These are phyloP conservation scores for Terana coerulea DNA, from an alignment of 768 basidiomycete genomes.

Conservation along the genomic window DNA sequence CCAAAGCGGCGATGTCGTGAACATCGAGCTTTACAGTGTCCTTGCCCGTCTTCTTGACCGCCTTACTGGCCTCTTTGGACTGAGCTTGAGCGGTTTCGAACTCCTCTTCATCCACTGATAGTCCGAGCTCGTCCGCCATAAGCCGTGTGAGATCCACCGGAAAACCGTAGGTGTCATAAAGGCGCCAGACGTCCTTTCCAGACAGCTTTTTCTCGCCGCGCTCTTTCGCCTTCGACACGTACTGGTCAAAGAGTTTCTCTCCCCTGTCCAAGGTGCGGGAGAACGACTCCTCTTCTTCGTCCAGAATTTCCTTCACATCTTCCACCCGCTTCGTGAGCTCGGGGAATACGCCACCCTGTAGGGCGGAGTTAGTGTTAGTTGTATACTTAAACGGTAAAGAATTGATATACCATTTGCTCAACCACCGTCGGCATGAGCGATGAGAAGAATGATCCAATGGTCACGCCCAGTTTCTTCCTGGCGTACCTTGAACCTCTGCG, in stretches of 20 bases:
- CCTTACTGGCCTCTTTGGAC: constrained; percentile 92
- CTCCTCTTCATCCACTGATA: constrained; percentile 81
- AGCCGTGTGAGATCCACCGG: constrained; percentile 93
- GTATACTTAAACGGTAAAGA: background rate
- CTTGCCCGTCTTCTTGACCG: constrained; percentile 61
- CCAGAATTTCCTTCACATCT: constrained; percentile 90
- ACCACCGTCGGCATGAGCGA: constrained; percentile 86
- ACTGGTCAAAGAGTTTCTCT: constrained; percentile 92
- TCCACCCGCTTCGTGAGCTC: constrained; percentile 80
- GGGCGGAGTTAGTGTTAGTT: constrained; percentile 7
- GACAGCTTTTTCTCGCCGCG: constrained; percentile 62
- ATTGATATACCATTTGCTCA: constrained; percentile 66
- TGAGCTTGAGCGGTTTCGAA: constrained; percentile 86
- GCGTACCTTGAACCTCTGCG: constrained; percentile 94
- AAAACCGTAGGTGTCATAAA: constrained; percentile 99
- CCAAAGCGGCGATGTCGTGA: constrained; percentile 85
- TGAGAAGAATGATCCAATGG: constrained; percentile 94
- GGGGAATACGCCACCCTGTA: constrained; percentile 83
- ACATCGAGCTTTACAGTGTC: constrained; percentile 91
- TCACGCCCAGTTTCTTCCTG: constrained; percentile 89
- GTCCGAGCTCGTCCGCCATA: constrained; percentile 92
- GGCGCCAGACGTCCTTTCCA: constrained; percentile 93
- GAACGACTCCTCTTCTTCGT: constrained; percentile 98
- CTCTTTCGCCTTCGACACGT: constrained; percentile 64
- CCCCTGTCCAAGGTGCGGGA: constrained; percentile 96